Evolutionary conservation across 2,329 filamentous ascomycete genomes (phyloP).

Genomic region (Corinectria fuckeliana): DNA sequence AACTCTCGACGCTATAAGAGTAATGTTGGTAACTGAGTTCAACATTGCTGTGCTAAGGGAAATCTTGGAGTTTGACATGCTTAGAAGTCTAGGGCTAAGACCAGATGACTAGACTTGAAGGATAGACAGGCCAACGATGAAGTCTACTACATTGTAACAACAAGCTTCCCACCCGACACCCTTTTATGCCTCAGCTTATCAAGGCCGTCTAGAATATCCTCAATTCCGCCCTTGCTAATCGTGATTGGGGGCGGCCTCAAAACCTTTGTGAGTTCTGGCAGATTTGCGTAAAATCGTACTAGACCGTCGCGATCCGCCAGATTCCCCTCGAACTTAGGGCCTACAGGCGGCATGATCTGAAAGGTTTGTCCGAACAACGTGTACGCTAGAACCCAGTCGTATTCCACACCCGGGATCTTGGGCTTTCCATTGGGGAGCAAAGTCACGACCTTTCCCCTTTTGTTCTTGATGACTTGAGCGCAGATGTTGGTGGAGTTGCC

Average conservation of each 20-base stretch:
- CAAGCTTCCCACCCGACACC: neutral
- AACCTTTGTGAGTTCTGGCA: conserved; percentile 15
- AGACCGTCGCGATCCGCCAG: conserved; percentile 31
- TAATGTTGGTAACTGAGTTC: too few species aligned
- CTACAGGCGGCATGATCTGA: conserved; percentile 34
- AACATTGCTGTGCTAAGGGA: too few species aligned
- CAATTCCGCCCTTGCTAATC: neutral
- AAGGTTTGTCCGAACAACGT: conserved; percentile 34
- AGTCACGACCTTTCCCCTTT: conserved; percentile 39
- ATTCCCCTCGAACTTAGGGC: conserved; percentile 39
- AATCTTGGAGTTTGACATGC: too few species aligned
- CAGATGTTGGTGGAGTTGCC: conserved; percentile 39
- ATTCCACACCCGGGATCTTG: conserved; percentile 26
- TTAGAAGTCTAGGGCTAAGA: too few species aligned
- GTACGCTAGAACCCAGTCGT: conserved; percentile 34
- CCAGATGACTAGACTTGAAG: too few species aligned
- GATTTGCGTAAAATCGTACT: conserved; percentile 28
- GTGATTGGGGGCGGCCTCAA: neutral
- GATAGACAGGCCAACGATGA: too few species aligned
- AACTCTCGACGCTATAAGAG: too few species aligned
- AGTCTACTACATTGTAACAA: too few species aligned
- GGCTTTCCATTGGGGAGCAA: conserved; percentile 31
- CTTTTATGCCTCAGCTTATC: neutral
- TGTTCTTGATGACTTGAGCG: conserved; percentile 29
- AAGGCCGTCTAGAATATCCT: neutral